Evolutionary conservation across 257 asterid species (phyloP).

Genomic region (Petrea volubilis): DNA sequence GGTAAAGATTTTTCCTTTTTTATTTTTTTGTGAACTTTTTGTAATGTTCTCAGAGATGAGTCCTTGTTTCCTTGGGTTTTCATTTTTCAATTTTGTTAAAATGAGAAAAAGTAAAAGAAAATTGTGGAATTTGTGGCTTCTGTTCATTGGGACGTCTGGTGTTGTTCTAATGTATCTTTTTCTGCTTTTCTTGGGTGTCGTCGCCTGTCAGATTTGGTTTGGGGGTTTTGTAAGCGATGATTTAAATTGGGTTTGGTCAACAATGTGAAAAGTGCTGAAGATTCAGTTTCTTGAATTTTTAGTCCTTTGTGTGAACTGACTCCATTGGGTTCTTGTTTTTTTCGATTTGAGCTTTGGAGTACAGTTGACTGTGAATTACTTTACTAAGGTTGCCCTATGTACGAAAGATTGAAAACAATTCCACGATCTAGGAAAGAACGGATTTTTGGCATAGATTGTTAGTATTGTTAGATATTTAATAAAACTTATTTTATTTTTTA

Average conservation of each 20-base stretch:
- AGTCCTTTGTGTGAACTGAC: constrained; percentile 2
- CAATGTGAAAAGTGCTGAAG: background rate
- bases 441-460: background rate
- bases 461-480: no score
- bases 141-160: background rate
- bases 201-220: background rate
- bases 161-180: background rate
- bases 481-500: no score
- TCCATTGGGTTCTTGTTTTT: constrained; percentile 1
- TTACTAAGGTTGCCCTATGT: background rate
- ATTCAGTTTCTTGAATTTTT: background rate
- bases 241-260: constrained; percentile 13
- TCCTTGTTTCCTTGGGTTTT: background rate
- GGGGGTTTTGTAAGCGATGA: background rate
- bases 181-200: background rate
- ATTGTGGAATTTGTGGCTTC: background rate
- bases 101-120: no score
- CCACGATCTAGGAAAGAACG: constrained; percentile 7
- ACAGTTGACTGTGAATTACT: background rate
- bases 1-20: constrained; percentile 38
- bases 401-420: background rate
- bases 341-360: background rate
- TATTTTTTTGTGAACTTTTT: background rate
- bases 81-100: background rate
- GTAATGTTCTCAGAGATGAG: background rate